phyloP scores from a whole-genome alignment of 495 filamentous ascomycete species.

The Achaetomiella virescens region DNA sequence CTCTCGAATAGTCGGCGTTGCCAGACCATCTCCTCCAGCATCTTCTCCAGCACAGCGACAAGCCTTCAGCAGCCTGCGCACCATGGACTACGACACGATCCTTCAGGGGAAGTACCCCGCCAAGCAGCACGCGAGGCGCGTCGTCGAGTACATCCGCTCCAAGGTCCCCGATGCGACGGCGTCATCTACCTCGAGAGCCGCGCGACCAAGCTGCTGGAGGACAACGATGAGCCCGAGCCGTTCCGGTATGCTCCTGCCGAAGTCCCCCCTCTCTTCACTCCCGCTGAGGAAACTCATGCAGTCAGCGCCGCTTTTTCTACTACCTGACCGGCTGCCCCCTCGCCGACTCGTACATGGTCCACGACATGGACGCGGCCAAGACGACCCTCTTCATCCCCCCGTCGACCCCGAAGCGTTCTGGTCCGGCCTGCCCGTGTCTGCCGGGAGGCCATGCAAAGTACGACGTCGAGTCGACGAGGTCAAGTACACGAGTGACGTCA shows the following conservation, averaged over 20 bases:
- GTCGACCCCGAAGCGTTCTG: conserved; percentile 88
- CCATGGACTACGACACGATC: conserved; percentile 34
- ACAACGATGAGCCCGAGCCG: conserved; percentile 70
- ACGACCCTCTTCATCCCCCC: conserved; percentile 91
- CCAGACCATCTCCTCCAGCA: background rate
- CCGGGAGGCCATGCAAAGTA: conserved; percentile 67
- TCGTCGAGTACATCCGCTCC: conserved; percentile 65
- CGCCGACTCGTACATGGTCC: conserved; percentile 74
- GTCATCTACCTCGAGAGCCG: conserved; percentile 85
- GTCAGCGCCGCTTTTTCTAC: conserved; percentile 90
- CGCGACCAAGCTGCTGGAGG: conserved; percentile 68
- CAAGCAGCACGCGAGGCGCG: conserved; percentile 76
- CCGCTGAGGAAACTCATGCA: conserved; percentile 27
- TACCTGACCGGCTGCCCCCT: conserved; percentile 85
- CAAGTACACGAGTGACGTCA: conserved; percentile 61
- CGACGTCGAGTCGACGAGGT: conserved; percentile 88
- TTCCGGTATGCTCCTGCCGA: conserved; percentile 56
- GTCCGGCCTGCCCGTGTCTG: conserved; percentile 78
- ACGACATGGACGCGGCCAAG: conserved; percentile 64
- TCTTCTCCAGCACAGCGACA: background rate
- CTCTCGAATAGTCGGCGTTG: background rate
- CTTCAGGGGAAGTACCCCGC: conserved; percentile 83
- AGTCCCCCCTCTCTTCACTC: background rate
- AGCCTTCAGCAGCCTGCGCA: background rate
- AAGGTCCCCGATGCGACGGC: conserved; percentile 52